Evolutionary conservation across 345 rosid genomes (phyloP), one percentile per base, ranked within the genome.

Genomic region (Geranium brycei): DNA sequence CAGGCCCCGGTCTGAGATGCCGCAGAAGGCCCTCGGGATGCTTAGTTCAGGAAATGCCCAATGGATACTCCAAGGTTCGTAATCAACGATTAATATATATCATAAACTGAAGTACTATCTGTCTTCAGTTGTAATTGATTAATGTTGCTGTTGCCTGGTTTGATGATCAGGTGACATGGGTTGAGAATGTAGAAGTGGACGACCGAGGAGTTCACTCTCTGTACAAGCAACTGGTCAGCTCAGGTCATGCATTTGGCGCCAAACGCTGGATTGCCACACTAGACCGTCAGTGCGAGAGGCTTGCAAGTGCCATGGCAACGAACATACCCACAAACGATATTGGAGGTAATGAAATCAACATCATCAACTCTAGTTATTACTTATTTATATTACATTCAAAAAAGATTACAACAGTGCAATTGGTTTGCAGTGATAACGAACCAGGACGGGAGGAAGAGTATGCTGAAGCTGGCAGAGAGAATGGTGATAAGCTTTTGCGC

Each of bases 21-120:
- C 73, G 92, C 7, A 77, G 87, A 71, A 77, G 93, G 71, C 97
- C 99, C 17, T 95, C 97, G 17, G 99, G 97, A 40, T 95, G 96
- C 69, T 62, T 85, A 61, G 81, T 95, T 71, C 88, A 95, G 71
- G 87, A 95, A 66, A 73, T 83, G 78, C 84, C 84, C 3, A 84
- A 85, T 61, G 96, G 96, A 3, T 84, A 72, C 79, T 87, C 99
- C 7, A 83, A 80, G 86, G 99, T 93, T 73, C 14, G 7, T 8
- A 1, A 19, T 35, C 3, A 35, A 35, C 41, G 41, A 35, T 53
- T 7, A 53, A 53, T 53, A 5, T 38, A 23, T 23, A 23, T 23
- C 1, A 23, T 23, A 1, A 23, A 23, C 28, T n/a, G n/a, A n/a
- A n/a, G n/a, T n/a, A n/a, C n/a, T n/a, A n/a, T n/a, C n/a, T 23